These are phyloP conservation scores for Lodderomyces metapsilosis DNA, from an alignment of 1,139 yeast species.

Conservation along the genomic window DNA sequence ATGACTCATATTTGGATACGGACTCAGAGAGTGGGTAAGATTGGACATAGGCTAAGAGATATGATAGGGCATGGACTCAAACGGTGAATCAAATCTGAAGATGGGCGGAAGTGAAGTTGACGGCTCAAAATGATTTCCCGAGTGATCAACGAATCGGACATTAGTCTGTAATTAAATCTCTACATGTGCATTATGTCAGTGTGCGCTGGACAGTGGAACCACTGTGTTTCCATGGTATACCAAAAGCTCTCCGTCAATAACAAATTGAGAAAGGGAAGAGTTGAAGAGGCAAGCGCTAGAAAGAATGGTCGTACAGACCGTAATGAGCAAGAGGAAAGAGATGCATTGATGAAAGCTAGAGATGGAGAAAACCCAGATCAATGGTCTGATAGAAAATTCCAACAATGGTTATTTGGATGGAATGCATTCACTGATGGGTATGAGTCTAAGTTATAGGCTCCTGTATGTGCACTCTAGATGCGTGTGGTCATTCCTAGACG, in stretches of 20 bases:
- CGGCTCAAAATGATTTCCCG: too few species aligned
- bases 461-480: too few species aligned
- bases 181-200: too few species aligned
- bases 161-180: too few species aligned
- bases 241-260: background rate
- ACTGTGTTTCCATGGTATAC: background rate
- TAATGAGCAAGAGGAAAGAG: slow-evolving; percentile 1
- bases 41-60: too few species aligned
- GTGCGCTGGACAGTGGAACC: background rate
- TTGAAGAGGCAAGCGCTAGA: background rate
- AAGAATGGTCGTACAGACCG: slow-evolving; percentile 1
- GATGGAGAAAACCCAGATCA: background rate
- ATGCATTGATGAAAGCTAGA: slow-evolving; percentile 1
- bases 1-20: too few species aligned
- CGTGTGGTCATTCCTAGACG: too few species aligned
- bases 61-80: too few species aligned
- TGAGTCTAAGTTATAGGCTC: background rate
- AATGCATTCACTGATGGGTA: background rate
- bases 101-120: too few species aligned
- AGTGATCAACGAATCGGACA: too few species aligned
- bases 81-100: too few species aligned
- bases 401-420: slow-evolving; percentile 1
- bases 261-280: slow-evolving; percentile 1
- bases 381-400: slow-evolving; percentile 1
- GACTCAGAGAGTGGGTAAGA: too few species aligned